Percentiles rank a stretch among this genome's conserved stretches.
These are phyloP conservation scores for Balakata baccata DNA, from an alignment of 345 rosid genomes.

Conservation along the genomic window DNA sequence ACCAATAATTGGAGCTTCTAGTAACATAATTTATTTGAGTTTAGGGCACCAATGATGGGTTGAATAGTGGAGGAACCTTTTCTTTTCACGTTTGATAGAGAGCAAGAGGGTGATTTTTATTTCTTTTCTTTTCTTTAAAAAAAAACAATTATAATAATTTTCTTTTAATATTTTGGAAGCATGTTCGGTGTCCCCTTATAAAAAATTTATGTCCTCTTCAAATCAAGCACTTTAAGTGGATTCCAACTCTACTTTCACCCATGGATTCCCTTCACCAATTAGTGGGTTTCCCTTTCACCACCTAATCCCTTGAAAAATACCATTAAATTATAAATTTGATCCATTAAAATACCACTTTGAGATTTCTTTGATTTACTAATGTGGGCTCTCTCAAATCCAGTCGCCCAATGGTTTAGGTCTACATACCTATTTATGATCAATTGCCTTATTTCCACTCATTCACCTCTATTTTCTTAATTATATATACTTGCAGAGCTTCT, in stretches of 20 bases:
- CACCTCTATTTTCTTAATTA: conserved; percentile 24
- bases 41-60: conserved; percentile 57
- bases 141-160: background rate
- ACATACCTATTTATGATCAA: conserved; percentile 35
- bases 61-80: conserved; percentile 39
- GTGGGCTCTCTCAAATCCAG: conserved; percentile 62
- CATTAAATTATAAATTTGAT: conserved; percentile 27
- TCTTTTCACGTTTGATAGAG: conserved; percentile 62
- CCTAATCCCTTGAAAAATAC: conserved; percentile 67
- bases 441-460: conserved; percentile 26
- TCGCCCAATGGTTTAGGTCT: conserved; percentile 41
- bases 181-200: conserved; percentile 48
- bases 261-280: conserved; percentile 40
- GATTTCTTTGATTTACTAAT: conserved; percentile 37
- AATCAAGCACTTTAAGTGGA: conserved; percentile 70
- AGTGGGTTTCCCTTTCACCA: conserved; percentile 88
- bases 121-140: background rate
- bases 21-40: conserved; percentile 27
- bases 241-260: conserved; percentile 92
- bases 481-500: background rate
- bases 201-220: conserved; percentile 47
- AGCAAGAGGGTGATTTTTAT: background rate
- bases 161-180: conserved; percentile 41
- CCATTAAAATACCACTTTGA: conserved; percentile 30
- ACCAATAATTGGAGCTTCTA: conserved; percentile 41